Conservation (phyloP, 192 early-diverging fungal species). For the Entrophospora sp. region DNA sequence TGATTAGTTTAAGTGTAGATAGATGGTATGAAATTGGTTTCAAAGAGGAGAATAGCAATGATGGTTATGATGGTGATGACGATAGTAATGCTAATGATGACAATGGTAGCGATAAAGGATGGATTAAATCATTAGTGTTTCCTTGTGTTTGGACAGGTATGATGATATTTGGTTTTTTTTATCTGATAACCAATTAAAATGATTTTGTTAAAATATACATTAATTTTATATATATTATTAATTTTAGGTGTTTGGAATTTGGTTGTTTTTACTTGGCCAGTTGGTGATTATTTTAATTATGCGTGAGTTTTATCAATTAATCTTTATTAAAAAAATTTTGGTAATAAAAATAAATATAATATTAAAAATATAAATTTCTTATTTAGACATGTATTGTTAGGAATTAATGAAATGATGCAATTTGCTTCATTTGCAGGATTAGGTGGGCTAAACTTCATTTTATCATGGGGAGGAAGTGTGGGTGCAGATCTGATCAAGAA, state of each 20-base stretch:
- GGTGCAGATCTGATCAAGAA: not conserved
- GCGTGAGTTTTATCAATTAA: not conserved
- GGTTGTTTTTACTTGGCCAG: not conserved
- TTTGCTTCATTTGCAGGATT: constrained; percentile 8
- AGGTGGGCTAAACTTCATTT: constrained; percentile 6
- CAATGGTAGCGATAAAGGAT: not conserved
- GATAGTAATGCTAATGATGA: not conserved
- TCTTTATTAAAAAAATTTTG: not conserved
- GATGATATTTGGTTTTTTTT: not conserved
- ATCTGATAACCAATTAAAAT: not conserved
- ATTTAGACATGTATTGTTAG: not conserved
- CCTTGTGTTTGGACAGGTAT: constrained; percentile 7
- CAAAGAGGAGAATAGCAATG: not conserved
- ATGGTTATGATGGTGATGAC: no score
- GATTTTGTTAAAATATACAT: not conserved
- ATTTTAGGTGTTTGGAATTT: not conserved
- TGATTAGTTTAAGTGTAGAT: not conserved
- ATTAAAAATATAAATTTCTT: not conserved
- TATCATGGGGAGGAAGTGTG: not conserved
- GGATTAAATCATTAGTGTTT: not conserved
- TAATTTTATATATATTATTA: not conserved
- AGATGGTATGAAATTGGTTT: not conserved
- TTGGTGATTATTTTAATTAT: constrained; percentile 1
- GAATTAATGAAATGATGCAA: not conserved
- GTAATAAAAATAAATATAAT: not conserved